Evolutionary conservation across 179 eudicot genomes (phyloP).

Genomic region (Heliamphora pulchella): DNA sequence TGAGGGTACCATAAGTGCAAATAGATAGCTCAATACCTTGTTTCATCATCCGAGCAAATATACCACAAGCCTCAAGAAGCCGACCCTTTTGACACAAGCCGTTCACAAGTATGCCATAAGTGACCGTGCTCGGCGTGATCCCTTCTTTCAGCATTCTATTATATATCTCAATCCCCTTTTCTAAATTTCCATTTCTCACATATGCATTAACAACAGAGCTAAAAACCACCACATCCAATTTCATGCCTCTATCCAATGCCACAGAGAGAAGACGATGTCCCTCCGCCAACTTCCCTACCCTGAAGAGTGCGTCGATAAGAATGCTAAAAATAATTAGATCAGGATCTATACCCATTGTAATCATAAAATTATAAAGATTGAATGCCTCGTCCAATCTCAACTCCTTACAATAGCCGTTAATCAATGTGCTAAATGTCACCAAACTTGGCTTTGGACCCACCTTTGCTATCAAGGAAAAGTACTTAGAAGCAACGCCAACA

Average conservation of each 20-base stretch:
- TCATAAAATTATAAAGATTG: slow-evolving; percentile 39
- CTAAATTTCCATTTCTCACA: slow-evolving; percentile 40
- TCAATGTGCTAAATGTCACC: slow-evolving; percentile 53
- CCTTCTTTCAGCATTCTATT: slow-evolving; percentile 39
- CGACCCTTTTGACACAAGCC: slow-evolving; percentile 44
- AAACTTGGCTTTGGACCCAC: slow-evolving; percentile 60
- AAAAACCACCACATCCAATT: slow-evolving; percentile 45
- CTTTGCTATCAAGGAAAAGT: slow-evolving; percentile 31
- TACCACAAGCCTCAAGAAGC: slow-evolving; percentile 47
- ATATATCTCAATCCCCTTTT: slow-evolving; percentile 36
- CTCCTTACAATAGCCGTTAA: slow-evolving; percentile 41
- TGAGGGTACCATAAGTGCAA: slow-evolving; percentile 40
- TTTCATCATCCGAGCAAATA: slow-evolving; percentile 44
- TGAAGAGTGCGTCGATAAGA: slow-evolving; percentile 48
- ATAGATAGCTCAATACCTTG: slow-evolving; percentile 48
- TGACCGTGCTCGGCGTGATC: slow-evolving; percentile 34
- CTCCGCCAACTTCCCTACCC: slow-evolving; percentile 36
- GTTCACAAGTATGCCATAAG: slow-evolving; percentile 47
- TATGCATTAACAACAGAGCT: slow-evolving; percentile 50
- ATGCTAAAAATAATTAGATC: slow-evolving; percentile 53
- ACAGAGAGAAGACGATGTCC: slow-evolving; percentile 34
- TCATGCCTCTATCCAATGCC: slow-evolving; percentile 38
- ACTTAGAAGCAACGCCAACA: slow-evolving; percentile 30
- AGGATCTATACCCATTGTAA: slow-evolving; percentile 35
- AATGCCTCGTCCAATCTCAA: slow-evolving; percentile 42